Evolutionary conservation across 768 basidiomycete species (phyloP), one percentile per base, ranked within the genome.

Genomic region (Amanita pallidorosea): DNA sequence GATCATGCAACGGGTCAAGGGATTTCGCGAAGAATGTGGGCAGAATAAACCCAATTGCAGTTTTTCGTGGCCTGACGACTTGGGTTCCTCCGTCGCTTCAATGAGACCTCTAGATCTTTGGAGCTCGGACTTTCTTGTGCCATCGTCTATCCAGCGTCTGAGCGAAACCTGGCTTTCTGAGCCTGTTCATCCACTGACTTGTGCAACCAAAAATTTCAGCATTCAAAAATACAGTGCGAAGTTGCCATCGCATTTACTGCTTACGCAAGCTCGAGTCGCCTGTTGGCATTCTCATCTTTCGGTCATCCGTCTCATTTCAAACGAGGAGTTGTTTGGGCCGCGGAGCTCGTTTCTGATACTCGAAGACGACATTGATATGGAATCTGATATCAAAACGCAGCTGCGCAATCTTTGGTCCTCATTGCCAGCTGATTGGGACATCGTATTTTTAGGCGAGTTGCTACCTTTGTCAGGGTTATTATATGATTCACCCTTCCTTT

Each of bases 361-460:
- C 6, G 87, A 88, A 63, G 88, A 88, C 59, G 88, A 89, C 55
- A 67, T 89, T 8, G 83, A 89, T 59, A 81, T 88, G 77, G 87
- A 89, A 65, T 67, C 62, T 27, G 77, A 87, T 55, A 73, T 84
- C 11, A 56, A 65, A 5, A 49, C 58, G 13, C 72, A 75, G 23
- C 59, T 74, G 17, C 47, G 18, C 31, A 35, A 49, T n/a, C 55
- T 83, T 35, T 85, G 81, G 83, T 47, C 54, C 4, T 60, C 61
- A 7, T 60, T 88, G 25, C 86, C 86, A 5, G 37, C 33, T 1
- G 69, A 75, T 13, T 88, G 86, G 86, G 86, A 88, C 56, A 73
- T 88, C 20, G 73, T 88, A 15, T 85, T 83, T 56, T 65, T 88
- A 55, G 85, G 85, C 81, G 55, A 40, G 72, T 18, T 20, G 4